Evolutionary conservation across 2,329 filamentous ascomycete genomes (phyloP), one percentile per base, ranked within the genome.

Genomic region (Aspergillus awamori): DNA sequence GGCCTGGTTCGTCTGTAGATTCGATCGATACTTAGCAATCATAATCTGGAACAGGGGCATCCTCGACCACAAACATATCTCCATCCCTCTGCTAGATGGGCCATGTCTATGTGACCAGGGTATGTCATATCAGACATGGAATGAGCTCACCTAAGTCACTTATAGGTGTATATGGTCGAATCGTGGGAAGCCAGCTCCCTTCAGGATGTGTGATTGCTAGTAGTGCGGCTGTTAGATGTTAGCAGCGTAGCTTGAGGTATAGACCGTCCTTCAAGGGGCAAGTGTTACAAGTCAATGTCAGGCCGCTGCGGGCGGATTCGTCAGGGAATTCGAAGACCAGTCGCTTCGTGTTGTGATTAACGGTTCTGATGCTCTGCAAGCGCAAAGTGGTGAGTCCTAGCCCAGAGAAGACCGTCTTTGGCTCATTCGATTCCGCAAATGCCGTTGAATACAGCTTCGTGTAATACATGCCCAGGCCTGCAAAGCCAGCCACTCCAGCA

Each of bases 161-260:
- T 55, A 89, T 79, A 0, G 89, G 89, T 0, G 88, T 90, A 66
- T 91, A 91, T 0, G 88, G 89, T 45, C 89, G 80, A 10, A 88
- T 73, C 1, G 85, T 84, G 0, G 89, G 88, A 3, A 87, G 70
- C 79, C 81, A 85, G 53, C 79, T 73, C 6, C 84, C 86, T 10
- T 82, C 74, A 0, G 88, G 87, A 65, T 84, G 85, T 2, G 87
- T 83, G 41, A 86, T 72, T 1, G 87, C 87, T 39, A 91, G 78
- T 2, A 91, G 76, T 2, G 88, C 82, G 76, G 78, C 82, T 83
- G 28, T 10, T 22, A 24, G 13, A 45, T 28, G 24, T 56, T 20
- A 47, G 28, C 17, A 49, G 22, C 4, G 3, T 8, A 33, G 11
- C 8, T 17, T 10, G 39, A 38, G 20, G 33, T 24, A 15, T 10